Evolutionary conservation across 1,284 basidiomycete species (phyloP).

Genomic region (Sporisorium reilianum): DNA sequence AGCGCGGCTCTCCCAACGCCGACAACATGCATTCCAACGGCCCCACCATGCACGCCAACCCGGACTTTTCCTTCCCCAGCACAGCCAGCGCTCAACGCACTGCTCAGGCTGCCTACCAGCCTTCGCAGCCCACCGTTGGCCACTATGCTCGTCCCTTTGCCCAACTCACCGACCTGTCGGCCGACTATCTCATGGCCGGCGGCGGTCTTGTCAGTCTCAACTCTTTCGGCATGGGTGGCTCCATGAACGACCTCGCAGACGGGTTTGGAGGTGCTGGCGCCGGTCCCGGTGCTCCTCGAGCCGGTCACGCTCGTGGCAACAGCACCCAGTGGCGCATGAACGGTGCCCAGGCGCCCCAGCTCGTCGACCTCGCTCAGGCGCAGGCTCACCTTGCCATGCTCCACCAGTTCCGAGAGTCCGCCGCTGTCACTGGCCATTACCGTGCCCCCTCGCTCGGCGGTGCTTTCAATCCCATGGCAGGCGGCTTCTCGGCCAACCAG

Average conservation of each 20-base stretch:
- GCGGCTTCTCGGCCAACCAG: slow-evolving; percentile 40
- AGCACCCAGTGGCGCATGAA: slow-evolving; percentile 57
- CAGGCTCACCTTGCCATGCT: slow-evolving; percentile 95
- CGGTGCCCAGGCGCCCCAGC: slow-evolving; percentile 35
- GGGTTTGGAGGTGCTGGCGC: slow-evolving; percentile 58
- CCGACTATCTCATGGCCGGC: slow-evolving; percentile 67
- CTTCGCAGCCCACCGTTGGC: slow-evolving; percentile 32
- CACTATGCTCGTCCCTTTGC: slow-evolving; percentile 63
- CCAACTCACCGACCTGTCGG: slow-evolving; percentile 63
- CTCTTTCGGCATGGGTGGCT: slow-evolving; percentile 48
- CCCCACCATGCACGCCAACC: slow-evolving; percentile 54
- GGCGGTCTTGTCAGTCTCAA: slow-evolving; percentile 64
- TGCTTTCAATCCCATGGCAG: slow-evolving; percentile 88
- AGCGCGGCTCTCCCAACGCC: slow-evolving; percentile 38
- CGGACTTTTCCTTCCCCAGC: slow-evolving; percentile 58
- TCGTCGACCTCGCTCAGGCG: slow-evolving; percentile 70
- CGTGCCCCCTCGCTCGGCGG: slow-evolving; percentile 98
- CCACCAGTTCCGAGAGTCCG: slow-evolving; percentile 84
- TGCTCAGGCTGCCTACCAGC: slow-evolving; percentile 37
- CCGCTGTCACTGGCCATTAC: slow-evolving; percentile 86
- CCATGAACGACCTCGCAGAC: slow-evolving; percentile 60
- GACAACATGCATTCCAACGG: slow-evolving; percentile 26
- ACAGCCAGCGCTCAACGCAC: slow-evolving; percentile 42
- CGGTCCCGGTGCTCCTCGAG: slow-evolving; percentile 42
- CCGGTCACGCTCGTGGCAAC: slow-evolving; percentile 47